Evolutionary conservation across 2,329 filamentous ascomycete genomes (phyloP).

Genomic region (Lecanicillium sp.): DNA sequence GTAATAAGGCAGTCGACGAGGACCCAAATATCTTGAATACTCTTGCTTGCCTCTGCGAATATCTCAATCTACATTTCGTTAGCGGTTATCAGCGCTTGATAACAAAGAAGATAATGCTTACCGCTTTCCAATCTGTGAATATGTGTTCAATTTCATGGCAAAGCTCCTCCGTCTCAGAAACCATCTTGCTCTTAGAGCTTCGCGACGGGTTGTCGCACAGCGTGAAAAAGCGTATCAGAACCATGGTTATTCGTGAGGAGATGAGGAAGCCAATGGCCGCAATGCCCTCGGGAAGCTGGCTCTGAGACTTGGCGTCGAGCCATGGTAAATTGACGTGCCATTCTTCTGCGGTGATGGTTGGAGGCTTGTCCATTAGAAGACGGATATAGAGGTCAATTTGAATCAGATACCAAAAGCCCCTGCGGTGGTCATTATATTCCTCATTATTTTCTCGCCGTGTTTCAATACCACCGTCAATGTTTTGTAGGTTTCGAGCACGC

Average conservation of each 20-base stretch:
- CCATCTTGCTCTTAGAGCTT: conserved; percentile 14
- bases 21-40: conserved; percentile 18
- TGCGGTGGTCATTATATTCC: conserved; percentile 16
- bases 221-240: conserved; percentile 21
- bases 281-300: conserved; percentile 13
- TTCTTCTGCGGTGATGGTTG: conserved; percentile 16
- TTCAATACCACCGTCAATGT: conserved; percentile 18
- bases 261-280: conserved; percentile 18
- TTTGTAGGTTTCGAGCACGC: conserved; percentile 21
- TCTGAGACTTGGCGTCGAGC: conserved; percentile 16
- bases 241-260: conserved; percentile 19
- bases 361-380: conserved; percentile 21
- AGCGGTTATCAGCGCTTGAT: not conserved
- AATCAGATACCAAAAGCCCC: conserved; percentile 24
- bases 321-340: conserved; percentile 26
- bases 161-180: conserved; percentile 18
- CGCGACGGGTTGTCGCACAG: conserved; percentile 17
- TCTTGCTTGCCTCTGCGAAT: conserved; percentile 11
- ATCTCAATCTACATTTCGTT: not conserved
- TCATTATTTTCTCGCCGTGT: conserved; percentile 7
- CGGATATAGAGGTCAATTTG: conserved; percentile 24
- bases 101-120: conserved; percentile 8
- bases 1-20: conserved; percentile 20
- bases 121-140: conserved; percentile 20
- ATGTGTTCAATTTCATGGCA: conserved; percentile 19